phyloP scores from a whole-genome alignment of 1,284 basidiomycete genomes.

The Marasmius tenuissimus region DNA sequence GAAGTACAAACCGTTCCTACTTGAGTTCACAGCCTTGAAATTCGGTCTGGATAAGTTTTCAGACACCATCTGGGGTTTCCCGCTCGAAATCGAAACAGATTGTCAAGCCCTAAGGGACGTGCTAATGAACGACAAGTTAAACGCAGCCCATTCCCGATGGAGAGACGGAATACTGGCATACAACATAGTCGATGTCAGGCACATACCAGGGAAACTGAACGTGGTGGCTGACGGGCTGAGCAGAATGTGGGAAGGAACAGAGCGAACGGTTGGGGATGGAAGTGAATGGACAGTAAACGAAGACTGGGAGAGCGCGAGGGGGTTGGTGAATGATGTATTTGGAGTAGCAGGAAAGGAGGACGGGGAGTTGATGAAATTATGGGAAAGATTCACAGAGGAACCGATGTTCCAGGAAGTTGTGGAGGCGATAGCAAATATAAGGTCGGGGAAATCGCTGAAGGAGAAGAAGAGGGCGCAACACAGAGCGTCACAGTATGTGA shows the following conservation, averaged over 20 bases:
- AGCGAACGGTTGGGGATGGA: conserved; percentile 23
- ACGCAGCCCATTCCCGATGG: conserved; percentile 13
- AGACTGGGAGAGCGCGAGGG: conserved; percentile 9
- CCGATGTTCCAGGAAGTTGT: too few relatives aligned
- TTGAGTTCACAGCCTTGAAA: too few relatives aligned
- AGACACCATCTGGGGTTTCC: conserved; percentile 19
- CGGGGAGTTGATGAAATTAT: neutral
- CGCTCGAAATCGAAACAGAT: conserved; percentile 21
- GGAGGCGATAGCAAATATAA: too few relatives aligned
- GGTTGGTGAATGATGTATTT: conserved; percentile 30
- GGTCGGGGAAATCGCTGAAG: too few relatives aligned
- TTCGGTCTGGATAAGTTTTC: conserved; percentile 18
- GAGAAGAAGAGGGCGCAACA: too few relatives aligned
- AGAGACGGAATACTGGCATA: conserved; percentile 15
- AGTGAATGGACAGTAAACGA: conserved; percentile 28
- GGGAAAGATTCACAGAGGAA: conserved; percentile 24
- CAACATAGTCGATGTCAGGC: conserved; percentile 14
- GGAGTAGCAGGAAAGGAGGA: neutral
- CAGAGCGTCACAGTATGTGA: too few relatives aligned
- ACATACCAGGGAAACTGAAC: conserved; percentile 15
- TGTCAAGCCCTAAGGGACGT: conserved; percentile 21
- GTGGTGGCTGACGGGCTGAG: conserved; percentile 16
- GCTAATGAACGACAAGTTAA: conserved; percentile 13
- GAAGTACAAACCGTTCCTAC: conserved; percentile 11
- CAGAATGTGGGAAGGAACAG: conserved; percentile 9